Evolutionary conservation across 2,329 filamentous ascomycete genomes (phyloP).

Genomic region (Fusarium incarnatum): DNA sequence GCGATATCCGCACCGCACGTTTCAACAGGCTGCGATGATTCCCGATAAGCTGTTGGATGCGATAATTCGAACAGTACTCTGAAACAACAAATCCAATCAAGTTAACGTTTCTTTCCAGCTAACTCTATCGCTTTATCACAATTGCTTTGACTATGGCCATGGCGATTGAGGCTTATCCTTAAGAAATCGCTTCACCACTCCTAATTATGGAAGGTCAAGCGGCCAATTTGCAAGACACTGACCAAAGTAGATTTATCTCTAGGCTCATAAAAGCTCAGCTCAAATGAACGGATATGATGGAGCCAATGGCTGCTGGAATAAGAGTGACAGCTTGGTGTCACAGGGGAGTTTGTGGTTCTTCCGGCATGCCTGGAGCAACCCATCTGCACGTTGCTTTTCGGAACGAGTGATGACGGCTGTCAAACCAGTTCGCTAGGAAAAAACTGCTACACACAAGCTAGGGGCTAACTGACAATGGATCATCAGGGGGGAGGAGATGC

Average conservation of each 20-base stretch:
- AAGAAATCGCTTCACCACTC: background rate
- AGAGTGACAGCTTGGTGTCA: constrained; percentile 31
- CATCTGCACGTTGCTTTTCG: constrained; percentile 36
- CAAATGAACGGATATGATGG: background rate
- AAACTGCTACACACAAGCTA: constrained; percentile 32
- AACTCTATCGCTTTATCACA: too few species aligned
- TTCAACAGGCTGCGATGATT: constrained; percentile 33
- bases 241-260: background rate
- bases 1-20: constrained; percentile 23
- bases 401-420: constrained; percentile 39
- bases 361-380: constrained; percentile 33
- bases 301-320: constrained; percentile 16
- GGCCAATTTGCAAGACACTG: constrained; percentile 4
- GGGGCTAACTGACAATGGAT: constrained; percentile 3
- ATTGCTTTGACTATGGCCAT: background rate
- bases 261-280: background rate
- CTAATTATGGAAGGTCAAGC: constrained; percentile 6
- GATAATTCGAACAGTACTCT: background rate
- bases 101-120: background rate
- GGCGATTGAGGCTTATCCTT: background rate
- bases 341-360: constrained; percentile 31
- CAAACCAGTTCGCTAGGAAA: constrained; percentile 28
- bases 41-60: constrained; percentile 6
- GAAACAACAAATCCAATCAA: background rate
- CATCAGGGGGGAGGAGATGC: constrained; percentile 18